Evolutionary conservation across 2,329 filamentous ascomycete genomes (phyloP).

Genomic region (Neonectria magnoliae): DNA sequence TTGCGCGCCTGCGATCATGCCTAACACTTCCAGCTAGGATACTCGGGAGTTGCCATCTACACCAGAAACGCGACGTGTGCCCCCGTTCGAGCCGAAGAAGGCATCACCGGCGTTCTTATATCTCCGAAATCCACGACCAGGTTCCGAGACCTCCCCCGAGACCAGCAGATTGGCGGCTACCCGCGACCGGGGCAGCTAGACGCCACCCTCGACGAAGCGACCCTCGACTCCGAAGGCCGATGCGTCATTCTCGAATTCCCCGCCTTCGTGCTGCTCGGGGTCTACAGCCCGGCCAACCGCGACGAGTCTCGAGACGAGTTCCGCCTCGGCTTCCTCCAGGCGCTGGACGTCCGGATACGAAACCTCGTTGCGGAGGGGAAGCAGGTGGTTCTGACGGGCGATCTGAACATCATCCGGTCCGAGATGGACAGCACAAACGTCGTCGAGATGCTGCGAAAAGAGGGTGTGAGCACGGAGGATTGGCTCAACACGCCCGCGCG

Average conservation of each 20-base stretch:
- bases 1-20: background rate
- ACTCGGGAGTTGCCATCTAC: conserved; percentile 95
- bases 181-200: conserved; percentile 75
- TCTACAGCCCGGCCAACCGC: conserved; percentile 90
- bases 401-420: conserved; percentile 81
- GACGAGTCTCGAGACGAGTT: conserved; percentile 88
- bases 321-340: conserved; percentile 79
- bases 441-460: conserved; percentile 76
- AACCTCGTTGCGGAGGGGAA: conserved; percentile 86
- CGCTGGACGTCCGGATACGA: conserved; percentile 83
- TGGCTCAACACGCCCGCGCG: conserved; percentile 78
- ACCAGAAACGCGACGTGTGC: conserved; percentile 87
- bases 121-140: conserved; percentile 75
- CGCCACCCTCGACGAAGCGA: conserved; percentile 71
- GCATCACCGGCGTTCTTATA: conserved; percentile 83
- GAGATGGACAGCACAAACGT: conserved; percentile 81
- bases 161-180: conserved; percentile 89
- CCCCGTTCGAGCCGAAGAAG: conserved; percentile 92
- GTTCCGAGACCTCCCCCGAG: conserved; percentile 78
- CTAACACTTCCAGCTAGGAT: conserved; percentile 66
- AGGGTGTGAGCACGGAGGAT: conserved; percentile 72
- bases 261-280: conserved; percentile 90
- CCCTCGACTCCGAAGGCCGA: conserved; percentile 89
- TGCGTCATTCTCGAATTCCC: conserved; percentile 93
- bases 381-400: conserved; percentile 84